phyloP scores from a whole-genome alignment of 371 early-diverging fungal genomes.

The Dichotomocladium elegans region DNA sequence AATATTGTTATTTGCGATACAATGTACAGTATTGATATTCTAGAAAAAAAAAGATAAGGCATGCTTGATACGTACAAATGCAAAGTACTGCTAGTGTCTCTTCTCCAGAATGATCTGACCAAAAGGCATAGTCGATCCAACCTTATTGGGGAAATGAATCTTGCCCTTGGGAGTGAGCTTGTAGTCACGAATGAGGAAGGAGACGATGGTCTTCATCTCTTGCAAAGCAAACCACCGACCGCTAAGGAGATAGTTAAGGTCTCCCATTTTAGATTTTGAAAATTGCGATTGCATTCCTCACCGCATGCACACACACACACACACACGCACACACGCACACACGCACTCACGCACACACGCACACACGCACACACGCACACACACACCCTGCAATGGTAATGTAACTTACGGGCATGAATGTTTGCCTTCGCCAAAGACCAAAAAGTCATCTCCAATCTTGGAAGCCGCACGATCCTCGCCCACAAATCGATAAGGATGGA shows the following conservation, averaged over 20 bases:
- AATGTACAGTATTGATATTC: no score
- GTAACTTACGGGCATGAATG: constrained; percentile 19
- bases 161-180: neutral
- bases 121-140: neutral
- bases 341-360: no score
- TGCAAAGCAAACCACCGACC: constrained; percentile 23
- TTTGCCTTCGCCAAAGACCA: constrained; percentile 54
- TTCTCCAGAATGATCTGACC: neutral
- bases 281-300: no score
- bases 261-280: no score
- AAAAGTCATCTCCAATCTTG: constrained; percentile 33
- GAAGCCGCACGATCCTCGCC: constrained; percentile 31
- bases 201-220: constrained; percentile 18
- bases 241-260: neutral
- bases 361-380: no score
- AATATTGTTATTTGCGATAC: no score
- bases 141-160: neutral
- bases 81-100: no score
- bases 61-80: no score
- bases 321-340: no score
- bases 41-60: no score
- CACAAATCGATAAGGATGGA: constrained; percentile 45
- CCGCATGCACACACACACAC: no score
- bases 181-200: constrained; percentile 10
- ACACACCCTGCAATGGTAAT: no score